phyloP scores from a whole-genome alignment of 192 early-diverging fungal genomes.

The Rhizoclosmatium globosum region DNA sequence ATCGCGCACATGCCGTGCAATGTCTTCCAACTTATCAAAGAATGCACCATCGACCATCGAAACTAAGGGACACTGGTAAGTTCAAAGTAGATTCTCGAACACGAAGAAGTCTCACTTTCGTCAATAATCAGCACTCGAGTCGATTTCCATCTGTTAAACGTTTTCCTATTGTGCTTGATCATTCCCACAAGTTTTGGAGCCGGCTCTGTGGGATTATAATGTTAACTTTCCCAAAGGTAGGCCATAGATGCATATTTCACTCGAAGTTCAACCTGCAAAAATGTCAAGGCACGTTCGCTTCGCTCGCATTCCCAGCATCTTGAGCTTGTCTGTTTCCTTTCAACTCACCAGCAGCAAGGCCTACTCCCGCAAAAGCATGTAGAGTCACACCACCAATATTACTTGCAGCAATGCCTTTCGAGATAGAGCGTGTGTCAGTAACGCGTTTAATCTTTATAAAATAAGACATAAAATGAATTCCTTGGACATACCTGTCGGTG shows the following conservation, averaged over 20 bases:
- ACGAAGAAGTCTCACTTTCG: conserved; percentile 48
- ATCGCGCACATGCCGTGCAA: conserved; percentile 41
- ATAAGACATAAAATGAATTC: background rate
- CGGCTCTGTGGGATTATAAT: background rate
- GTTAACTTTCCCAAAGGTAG: conserved; percentile 1
- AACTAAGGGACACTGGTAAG: no score
- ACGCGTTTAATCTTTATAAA: background rate
- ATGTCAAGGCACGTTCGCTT: no score
- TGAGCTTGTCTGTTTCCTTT: no score
- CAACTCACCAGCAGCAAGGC: conserved; percentile 42
- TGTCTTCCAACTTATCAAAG: conserved; percentile 55
- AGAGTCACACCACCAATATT: conserved; percentile 68
- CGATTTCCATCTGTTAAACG: conserved; percentile 39
- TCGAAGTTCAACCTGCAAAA: background rate
- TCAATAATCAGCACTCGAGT: conserved; percentile 58
- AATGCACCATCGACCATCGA: conserved; percentile 60
- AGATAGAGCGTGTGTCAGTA: conserved; percentile 24
- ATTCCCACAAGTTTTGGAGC: conserved; percentile 17
- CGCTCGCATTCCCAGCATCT: no score
- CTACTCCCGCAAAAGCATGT: conserved; percentile 64
- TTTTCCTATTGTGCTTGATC: conserved; percentile 19
- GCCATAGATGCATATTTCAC: background rate
- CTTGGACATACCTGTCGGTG: conserved; percentile 3
- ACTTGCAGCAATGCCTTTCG: conserved; percentile 66
- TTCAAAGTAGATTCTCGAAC: background rate